A percentile compares a stretch with the other conserved stretches of the same genome.
These are phyloP conservation scores for Pichia manshurica DNA, from an alignment of 805 yeast species.

Conservation along the genomic window DNA sequence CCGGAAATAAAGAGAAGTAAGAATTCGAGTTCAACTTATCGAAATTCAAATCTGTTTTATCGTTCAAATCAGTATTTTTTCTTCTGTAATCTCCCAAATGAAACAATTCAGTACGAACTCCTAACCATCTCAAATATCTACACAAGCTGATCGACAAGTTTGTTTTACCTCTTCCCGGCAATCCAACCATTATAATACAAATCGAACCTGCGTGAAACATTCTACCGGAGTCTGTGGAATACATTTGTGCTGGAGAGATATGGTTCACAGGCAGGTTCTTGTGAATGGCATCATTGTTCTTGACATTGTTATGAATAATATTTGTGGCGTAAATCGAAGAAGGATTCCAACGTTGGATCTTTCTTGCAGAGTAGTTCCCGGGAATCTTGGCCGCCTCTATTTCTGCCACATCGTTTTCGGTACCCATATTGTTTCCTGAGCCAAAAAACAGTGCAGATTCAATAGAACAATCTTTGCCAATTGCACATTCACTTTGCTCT, in stretches of 20 bases:
- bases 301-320: conserved; percentile 11
- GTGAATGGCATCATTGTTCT: conserved; percentile 58
- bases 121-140: conserved; percentile 91
- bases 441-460: not conserved
- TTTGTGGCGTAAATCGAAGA: conserved; percentile 12
- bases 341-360: conserved; percentile 44
- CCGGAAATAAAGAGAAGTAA: conserved; percentile 56
- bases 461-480: too few relatives aligned
- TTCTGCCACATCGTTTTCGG: conserved; percentile 20
- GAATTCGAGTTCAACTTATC: conserved; percentile 57
- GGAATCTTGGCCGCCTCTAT: conserved; percentile 40
- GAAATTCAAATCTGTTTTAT: conserved; percentile 2
- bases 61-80: conserved; percentile 28
- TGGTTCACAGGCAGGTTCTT: conserved; percentile 52
- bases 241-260: conserved; percentile 86
- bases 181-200: conserved; percentile 80
- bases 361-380: conserved; percentile 54
- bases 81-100: conserved; percentile 91
- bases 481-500: too few relatives aligned
- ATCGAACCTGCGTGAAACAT: conserved; percentile 94
- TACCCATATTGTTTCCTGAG: not conserved
- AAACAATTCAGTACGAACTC: conserved; percentile 86
- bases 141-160: conserved; percentile 87
- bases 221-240: conserved; percentile 87
- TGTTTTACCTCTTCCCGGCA: conserved; percentile 96